Base-by-base conservation (phyloP, 1,284 basidiomycete species). In the Microbotryum scabiosae region DNA sequence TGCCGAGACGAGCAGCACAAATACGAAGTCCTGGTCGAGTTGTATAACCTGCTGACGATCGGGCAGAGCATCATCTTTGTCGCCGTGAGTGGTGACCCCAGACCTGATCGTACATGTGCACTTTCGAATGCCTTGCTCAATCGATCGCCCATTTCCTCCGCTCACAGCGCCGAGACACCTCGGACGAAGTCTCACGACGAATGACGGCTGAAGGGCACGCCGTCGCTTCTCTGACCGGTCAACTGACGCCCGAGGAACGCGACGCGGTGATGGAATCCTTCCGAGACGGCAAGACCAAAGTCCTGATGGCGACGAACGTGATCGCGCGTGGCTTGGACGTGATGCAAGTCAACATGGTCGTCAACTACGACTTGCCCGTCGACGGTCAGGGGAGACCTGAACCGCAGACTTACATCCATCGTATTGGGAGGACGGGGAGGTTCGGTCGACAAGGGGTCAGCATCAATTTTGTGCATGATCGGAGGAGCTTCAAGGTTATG, bases 261-360 rank as follows among this genome's bases (percentile, higher is more conserved):
- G 96, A 99, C 76, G 73, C 82, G 45, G 87, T 94, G 67, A 94
- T 98, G 72, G 93, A 97, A 74, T 85, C 85, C 28, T 99, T 98
- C 84, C 83, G 96, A 55, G 87, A 96, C 70, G 96, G 96, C 62
- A 87, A 86, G 74, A 90, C 91, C 75, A 98, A 98, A 77, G 94
- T 97, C 47, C 79, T 99, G 67, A 98, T 99, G 75, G 97, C 96
- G 57, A 99, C 96, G 57, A 98, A 99, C 76, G 96, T 99, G 70
- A 88, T 98, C 68, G 92, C 96, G 10, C 85, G 96, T 44, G 96
- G 96, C 51, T 98, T 99, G 79, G 96, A 99, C 74, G 97, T 99
- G 71, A 82, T 91, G 67, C 94, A 97, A 79, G 96, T 99, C 68
- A 98, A 97, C 79, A 92, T 97, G 89, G 91, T 96, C 23, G 66